Base-by-base conservation (phyloP, 2,329 filamentous ascomycete genomes). In the Talaromyces piceae region DNA sequence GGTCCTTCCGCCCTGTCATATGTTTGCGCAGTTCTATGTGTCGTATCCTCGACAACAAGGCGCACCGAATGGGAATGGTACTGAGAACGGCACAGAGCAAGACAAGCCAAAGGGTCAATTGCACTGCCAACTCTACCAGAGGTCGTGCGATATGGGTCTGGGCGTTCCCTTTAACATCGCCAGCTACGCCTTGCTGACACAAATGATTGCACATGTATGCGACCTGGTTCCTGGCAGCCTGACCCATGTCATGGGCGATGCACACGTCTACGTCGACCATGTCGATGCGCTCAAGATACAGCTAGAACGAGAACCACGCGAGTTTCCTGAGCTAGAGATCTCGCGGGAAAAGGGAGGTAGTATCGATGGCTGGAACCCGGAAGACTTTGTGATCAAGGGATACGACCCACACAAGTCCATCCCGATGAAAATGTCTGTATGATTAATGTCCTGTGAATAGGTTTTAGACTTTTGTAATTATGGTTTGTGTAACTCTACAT, bases 361-460 rank as follows among this genome's bases (percentile, higher is more conserved):
- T 62, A 89, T 97, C 61, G 93, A 98, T 66, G 89, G 88, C 1
- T 97, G 93, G 90, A 84, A 82, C 66, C 76, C 82, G 1, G 89
- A 94, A 58, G 91, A 98, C 55, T 91, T 98, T 67, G 83, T 86
- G 53, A 80, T 98, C 5, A 78, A 87, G 62, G 91, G 86, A 0
- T 98, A 98, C 68, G 81, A 91, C 46, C 91, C 93, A 51, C 89
- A 96, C 68, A 91, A 91, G 74, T 80, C 80, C 4, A 95, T 98
- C 72, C 80, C 87, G 41, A 98, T 98, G 93, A 96, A 97, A 75
- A 98, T 98, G 93, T 94, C 88, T 64, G 91, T 97, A 53, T 90
- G 61, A 63, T 31, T 45, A 46, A 45, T 45, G 9, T 31, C 20
- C 23, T 16, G 30, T 37, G 20, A 44, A 26, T 45, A 25, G 7